Conservation (phyloP, 345 rosid species). For the Eucalyptus polybractea region DNA sequence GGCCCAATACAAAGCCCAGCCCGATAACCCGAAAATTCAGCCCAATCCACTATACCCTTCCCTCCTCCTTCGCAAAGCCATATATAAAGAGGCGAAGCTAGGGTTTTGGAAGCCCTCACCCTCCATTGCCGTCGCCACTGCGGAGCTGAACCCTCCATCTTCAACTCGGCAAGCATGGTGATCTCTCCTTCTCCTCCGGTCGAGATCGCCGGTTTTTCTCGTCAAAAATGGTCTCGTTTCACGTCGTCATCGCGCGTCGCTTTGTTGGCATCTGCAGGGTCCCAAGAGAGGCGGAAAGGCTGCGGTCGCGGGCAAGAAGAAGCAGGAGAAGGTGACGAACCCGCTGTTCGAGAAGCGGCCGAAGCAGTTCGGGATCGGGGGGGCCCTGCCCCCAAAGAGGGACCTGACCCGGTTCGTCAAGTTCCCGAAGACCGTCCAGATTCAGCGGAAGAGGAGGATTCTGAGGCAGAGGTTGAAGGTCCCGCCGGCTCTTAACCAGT, state of each 20-base stretch:
- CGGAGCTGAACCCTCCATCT: not conserved
- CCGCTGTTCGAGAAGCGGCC: constrained; percentile 78
- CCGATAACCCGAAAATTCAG: not conserved
- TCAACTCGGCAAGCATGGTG: not conserved
- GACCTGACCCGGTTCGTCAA: constrained; percentile 63
- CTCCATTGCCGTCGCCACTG: not conserved
- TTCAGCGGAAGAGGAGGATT: constrained; percentile 77
- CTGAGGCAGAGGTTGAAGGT: constrained; percentile 82
- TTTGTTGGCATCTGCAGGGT: constrained; percentile 8
- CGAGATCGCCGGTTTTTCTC: not conserved
- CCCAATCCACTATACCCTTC: not conserved
- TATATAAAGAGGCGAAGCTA: not conserved
- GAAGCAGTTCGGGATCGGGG: constrained; percentile 82
- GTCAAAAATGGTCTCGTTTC: not conserved
- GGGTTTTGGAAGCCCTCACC: not conserved
- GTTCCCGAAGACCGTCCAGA: constrained; percentile 63
- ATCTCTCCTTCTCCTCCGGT: not conserved
- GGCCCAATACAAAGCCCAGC: not conserved
- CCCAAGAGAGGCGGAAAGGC: constrained; percentile 42
- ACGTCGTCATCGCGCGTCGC: not conserved
- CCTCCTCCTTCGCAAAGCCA: not conserved
- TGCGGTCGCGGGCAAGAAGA: constrained; percentile 30
- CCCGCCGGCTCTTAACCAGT: constrained; percentile 79
- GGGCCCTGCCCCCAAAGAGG: constrained; percentile 83
- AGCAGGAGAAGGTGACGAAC: constrained; percentile 58